Base-by-base conservation (phyloP, 371 early-diverging fungal genomes). In the Blakeslea trispora region DNA sequence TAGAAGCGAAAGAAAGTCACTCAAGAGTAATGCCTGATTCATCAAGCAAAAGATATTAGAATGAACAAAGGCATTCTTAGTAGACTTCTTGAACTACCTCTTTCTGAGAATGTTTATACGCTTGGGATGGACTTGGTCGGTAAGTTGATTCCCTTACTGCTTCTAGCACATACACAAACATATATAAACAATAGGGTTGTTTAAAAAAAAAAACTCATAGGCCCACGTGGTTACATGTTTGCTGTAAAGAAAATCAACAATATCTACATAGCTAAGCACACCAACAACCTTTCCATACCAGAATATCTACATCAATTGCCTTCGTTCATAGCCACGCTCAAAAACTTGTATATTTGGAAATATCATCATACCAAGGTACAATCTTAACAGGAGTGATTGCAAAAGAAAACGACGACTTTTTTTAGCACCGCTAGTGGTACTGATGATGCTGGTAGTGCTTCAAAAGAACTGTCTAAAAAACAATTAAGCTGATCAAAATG, bases 21-120 rank as follows among this genome's bases (percentile, higher is more conserved):
- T 52, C 48, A 23, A 1, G 53, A 51, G 21, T 34, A 62, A 53
- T 62, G 63, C 22, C 39, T 57, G 43, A 42, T 43, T 48, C 63
- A 62, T 15, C 63, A 62, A 53, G 44, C 18, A 44, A 56, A 62
- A 44, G 56, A 62, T 43, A 62, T 62, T 43, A 55, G 61, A 61
- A 55, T 54, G 40, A 61, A 61, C 61, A 61, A 61, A 45, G 61
- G 55, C 23, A 61, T 62, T 49, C 37, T 62, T 23, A 62, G 53
- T 19, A 48, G 11, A 47, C 53, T 62, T 49, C 49, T 62, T 34
- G 57, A 62, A 22, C 53, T 57, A 35, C 45, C 57, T 43, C 48
- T 42, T 55, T 55, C 50, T 14, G 54, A 53, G 45, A 21, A 42
- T 43, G 31, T 52, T 52, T 43, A 52, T 52, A 52, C 48, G 19